Evolutionary conservation across 2,329 filamentous ascomycete genomes (phyloP), one percentile per base, ranked within the genome.

Genomic region (Epichloe scottii): DNA sequence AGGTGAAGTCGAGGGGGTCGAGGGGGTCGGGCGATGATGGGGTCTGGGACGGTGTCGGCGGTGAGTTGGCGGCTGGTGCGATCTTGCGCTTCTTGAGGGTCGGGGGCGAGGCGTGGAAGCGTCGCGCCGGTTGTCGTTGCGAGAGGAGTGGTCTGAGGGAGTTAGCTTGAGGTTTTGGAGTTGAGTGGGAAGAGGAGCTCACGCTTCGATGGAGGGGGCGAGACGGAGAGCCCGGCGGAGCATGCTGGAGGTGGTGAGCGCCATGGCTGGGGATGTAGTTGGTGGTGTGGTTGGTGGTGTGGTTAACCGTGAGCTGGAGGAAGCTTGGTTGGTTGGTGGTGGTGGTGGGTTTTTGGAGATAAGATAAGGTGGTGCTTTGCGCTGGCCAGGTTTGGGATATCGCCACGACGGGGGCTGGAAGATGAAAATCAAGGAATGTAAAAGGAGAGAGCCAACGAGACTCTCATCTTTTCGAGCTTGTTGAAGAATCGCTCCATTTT

Each of bases 1-100:
- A 67, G 50, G 68, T 66, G 57, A 78, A 70, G 66, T 78, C 67
- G 60, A 74, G 70, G 12, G 73, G 74, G 38, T 76, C 68, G 23
- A 68, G 62, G 4, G 67, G 62, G 59, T 67, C 60, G 17, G 71
- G 61, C 17, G 30, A 38, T 4, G 57, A 26, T 5, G 60, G 30
- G 30, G 57, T 48, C 23, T 59, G 45, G 8, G 59, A 43, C 46
- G 43, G 57, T 46, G 57, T 59, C 53, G 47, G 49, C 21, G 64
- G 62, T 43, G 62, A 65, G 56, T 65, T 60, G 52, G 54, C 53
- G 6, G 66, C 58, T 3, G 60, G 51, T 3, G 64, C 59, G 44
- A 65, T 61, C 51, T 68, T 71, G 59, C 64, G 65, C 60, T 71
- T 71, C 61, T 71, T 72, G 44, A 60, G 52, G 38, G 65, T 56